Evolutionary conservation across 2,329 filamentous ascomycete species (phyloP), one percentile per base, ranked within the genome.

Genomic region (Neofusicoccum kwambonambiense): DNA sequence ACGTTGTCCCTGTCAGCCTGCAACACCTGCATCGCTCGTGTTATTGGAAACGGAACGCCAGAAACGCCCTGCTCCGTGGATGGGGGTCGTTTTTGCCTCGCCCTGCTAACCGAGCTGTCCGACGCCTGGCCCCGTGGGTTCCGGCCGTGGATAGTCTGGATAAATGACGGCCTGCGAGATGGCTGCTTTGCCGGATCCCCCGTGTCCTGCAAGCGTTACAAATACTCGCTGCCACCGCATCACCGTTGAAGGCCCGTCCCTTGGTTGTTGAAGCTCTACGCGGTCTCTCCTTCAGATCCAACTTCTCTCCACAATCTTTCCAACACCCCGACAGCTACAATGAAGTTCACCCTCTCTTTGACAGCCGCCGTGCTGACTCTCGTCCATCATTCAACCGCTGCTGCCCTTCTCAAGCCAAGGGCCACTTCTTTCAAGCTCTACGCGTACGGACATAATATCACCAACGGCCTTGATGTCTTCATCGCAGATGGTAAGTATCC

Each of bases 401-500:
- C 42, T 7, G 52, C 34, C 12, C 45, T 64, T 13, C 22, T 57
- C 50, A 57, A 49, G 45, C 52, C 62, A 2, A 42, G 62, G 13
- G 62, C 62, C 17, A 52, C 58, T 31, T 41, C 42, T 9, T 72
- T 74, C 66, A 67, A 61, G 31, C 68, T 77, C 12, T 77, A 73
- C 65, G 73, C 70, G 11, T 77, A 77, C 65, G 72, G 74, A 12
- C 69, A 45, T 1, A 60, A 67, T 13, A 66, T 72, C 7, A 72
- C 51, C n/a, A 49, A 70, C 22, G 75, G 75, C 12, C 66, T 74
- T 4, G 67, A 68, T 17, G 51, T 77, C 47, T 76, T 74, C 66
- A 75, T 76, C 62, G 71, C 70, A 13, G 73, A 76, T 67, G 74
- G 76, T 76, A 63, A 68, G 71, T 63, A 41, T 22, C 12, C 13